These are phyloP conservation scores for Solanum medicagineum DNA, from an alignment of 257 asterid genomes.

Conservation along the genomic window DNA sequence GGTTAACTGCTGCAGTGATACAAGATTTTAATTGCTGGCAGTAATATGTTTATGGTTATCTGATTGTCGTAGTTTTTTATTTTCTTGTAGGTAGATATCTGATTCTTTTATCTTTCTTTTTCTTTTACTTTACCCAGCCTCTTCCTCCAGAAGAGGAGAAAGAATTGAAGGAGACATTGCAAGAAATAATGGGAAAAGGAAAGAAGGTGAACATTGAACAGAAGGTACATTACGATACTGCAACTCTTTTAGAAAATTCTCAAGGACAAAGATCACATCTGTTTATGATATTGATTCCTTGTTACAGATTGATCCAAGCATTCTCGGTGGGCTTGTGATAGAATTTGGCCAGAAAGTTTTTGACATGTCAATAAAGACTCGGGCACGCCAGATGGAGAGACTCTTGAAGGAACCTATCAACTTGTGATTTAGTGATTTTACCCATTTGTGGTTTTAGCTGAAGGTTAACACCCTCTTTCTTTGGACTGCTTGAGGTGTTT, in stretches of 20 bases:
- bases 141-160: constrained; percentile 80
- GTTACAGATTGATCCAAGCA: constrained; percentile 74
- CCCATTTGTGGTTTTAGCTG: background rate
- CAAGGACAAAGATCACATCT: background rate
- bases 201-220: constrained; percentile 58
- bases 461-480: background rate
- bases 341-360: constrained; percentile 71
- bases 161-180: constrained; percentile 72
- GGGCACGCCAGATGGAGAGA: constrained; percentile 98
- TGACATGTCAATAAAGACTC: constrained; percentile 86
- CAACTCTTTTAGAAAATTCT: background rate
- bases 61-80: background rate
- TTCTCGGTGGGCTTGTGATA: constrained; percentile 89
- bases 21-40: background rate
- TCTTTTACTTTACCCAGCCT: constrained; percentile 27
- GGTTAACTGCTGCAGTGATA: background rate
- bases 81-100: background rate
- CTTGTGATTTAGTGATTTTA: constrained; percentile 3
- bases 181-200: constrained; percentile 71
- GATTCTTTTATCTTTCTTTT: background rate
- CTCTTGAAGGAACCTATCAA: constrained; percentile 76
- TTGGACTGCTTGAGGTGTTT: background rate
- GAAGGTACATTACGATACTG: constrained; percentile 38
- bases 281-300: background rate
- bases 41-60: background rate